phyloP scores from a whole-genome alignment of 257 asterid genomes.

The Solanum sejunctum region DNA sequence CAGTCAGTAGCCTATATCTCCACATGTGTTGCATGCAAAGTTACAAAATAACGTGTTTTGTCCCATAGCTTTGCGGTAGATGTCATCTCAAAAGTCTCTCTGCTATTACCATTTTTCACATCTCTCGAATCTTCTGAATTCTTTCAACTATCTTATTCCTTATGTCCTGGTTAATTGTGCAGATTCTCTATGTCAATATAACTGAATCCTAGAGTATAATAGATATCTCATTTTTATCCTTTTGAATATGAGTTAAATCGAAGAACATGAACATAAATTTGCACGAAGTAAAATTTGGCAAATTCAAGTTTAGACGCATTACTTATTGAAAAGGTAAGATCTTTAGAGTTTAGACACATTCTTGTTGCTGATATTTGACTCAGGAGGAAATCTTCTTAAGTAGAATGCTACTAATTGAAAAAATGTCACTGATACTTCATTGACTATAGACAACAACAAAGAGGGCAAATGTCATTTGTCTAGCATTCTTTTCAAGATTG shows the following conservation, averaged over 20 bases:
- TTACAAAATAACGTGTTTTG: not conserved
- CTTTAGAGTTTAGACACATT: not conserved
- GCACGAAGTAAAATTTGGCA: not conserved
- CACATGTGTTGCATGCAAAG: not conserved
- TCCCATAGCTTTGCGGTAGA: not conserved
- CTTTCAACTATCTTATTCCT: not conserved
- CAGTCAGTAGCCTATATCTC: not conserved
- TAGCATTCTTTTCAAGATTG: not conserved
- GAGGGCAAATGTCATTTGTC: not conserved
- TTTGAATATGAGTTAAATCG: not conserved
- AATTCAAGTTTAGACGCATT: not conserved
- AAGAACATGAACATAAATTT: not conserved
- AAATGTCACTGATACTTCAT: not conserved
- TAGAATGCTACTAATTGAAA: not conserved
- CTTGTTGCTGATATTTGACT: not conserved
- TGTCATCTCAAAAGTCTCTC: not conserved
- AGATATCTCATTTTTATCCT: not conserved
- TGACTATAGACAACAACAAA: not conserved
- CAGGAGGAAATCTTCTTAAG: not conserved
- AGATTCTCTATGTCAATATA: not conserved
- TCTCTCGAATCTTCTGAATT: not conserved
- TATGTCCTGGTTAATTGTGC: not conserved
- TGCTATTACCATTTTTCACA: not conserved
- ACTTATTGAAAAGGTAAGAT: not conserved
- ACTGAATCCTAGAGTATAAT: not conserved